Percentiles rank a stretch among this genome's conserved stretches.
Conservation (phyloP, 1,284 basidiomycete genomes). For the Pyrrhoderma noxium region DNA sequence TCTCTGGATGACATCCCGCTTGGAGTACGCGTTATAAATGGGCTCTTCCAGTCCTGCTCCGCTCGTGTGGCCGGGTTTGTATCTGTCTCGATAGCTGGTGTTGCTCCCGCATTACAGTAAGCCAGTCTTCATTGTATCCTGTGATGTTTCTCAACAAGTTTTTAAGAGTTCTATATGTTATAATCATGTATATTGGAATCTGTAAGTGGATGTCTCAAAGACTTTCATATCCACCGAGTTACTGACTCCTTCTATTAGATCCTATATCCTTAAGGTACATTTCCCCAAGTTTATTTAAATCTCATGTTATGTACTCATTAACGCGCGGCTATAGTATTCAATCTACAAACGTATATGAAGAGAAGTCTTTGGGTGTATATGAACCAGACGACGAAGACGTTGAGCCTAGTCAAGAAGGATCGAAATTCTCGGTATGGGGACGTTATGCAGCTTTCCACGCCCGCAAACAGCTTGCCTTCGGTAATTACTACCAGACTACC, state of each 20-base stretch:
- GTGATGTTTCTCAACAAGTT: constrained; percentile 19
- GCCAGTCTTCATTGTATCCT: constrained; percentile 23
- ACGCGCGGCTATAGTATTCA: constrained; percentile 52
- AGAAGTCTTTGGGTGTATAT: constrained; percentile 76
- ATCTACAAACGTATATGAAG: constrained; percentile 95
- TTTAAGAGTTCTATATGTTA: constrained; percentile 69
- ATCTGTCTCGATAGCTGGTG: constrained; percentile 57
- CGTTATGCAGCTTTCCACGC: constrained; percentile 75
- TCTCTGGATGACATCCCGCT: constrained; percentile 65
- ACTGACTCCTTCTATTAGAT: constrained; percentile 32
- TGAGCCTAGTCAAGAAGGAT: constrained; percentile 38
- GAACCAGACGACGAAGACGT: constrained; percentile 40
- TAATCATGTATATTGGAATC: constrained; percentile 84
- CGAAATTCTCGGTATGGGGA: constrained; percentile 65
- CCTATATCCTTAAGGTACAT: constrained; percentile 67
- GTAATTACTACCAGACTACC: constrained; percentile 31
- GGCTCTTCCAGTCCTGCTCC: constrained; percentile 67
- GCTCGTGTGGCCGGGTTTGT: constrained; percentile 87
- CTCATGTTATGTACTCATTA: neutral
- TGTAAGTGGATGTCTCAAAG: constrained; percentile 40
- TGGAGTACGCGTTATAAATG: constrained; percentile 58
- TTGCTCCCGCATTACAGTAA: constrained; percentile 82
- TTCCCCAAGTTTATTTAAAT: neutral
- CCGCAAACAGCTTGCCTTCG: constrained; percentile 82
- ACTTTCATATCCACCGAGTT: constrained; percentile 5